Percentiles rank a stretch among this genome's conserved stretches.
phyloP scores from a whole-genome alignment of 192 early-diverging fungal species.

The Backusella westeae region DNA sequence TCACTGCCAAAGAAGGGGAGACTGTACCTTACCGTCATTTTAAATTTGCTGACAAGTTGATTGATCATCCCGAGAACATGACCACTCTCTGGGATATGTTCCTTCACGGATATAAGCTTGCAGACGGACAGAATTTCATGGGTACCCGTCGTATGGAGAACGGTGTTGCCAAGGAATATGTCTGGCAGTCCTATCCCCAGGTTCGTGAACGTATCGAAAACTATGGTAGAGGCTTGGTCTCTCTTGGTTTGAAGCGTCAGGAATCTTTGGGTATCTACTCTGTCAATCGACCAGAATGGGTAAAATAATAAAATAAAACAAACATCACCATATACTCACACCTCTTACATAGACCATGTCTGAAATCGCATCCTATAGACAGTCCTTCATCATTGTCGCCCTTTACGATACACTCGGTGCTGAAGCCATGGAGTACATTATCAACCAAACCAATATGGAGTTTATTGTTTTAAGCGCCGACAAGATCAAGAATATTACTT shows the following conservation, averaged over 20 bases:
- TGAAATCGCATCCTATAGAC: constrained; percentile 64
- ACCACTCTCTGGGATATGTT: constrained; percentile 77
- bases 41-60: constrained; percentile 47
- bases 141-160: constrained; percentile 61
- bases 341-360: constrained; percentile 45
- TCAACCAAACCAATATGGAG: constrained; percentile 78
- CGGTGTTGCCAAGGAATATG: constrained; percentile 63
- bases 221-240: constrained; percentile 52
- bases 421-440: constrained; percentile 72
- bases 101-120: constrained; percentile 56
- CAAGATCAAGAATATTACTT: constrained; percentile 54
- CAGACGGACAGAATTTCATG: constrained; percentile 42
- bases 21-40: constrained; percentile 51
- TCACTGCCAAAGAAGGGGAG: constrained; percentile 45
- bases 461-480: constrained; percentile 62
- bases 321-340: neutral
- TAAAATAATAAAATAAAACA: constrained; percentile 22
- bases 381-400: constrained; percentile 72
- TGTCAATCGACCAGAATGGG: constrained; percentile 81
- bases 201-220: constrained; percentile 60
- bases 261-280: constrained; percentile 65
- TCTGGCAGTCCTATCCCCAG: constrained; percentile 63
- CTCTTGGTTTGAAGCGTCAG: constrained; percentile 34
- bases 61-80: constrained; percentile 46
- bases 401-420: constrained; percentile 86